Evolutionary conservation across 1,284 basidiomycete species (phyloP), one percentile per base, ranked within the genome.

Genomic region (Papiliotrema fonsecae): DNA sequence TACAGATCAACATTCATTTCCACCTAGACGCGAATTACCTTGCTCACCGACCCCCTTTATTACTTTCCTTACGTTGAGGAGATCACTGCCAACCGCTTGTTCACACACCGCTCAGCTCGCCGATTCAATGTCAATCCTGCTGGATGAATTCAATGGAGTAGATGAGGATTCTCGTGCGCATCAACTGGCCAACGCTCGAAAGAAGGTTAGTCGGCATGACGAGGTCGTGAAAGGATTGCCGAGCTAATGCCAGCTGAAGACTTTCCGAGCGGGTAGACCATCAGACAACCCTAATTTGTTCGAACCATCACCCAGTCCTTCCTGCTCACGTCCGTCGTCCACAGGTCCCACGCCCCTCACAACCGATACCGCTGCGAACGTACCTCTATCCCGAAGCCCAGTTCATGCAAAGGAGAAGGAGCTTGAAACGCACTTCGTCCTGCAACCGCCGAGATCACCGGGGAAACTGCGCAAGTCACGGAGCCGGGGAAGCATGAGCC

Each of bases 211-310:
- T 50, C 31, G 4, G 11, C 39, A 4, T 18, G 27, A 21, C 27
- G n/a, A 21, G 26, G 10, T 7, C 27, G 34, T 4, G 22, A 4
- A 18, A 3, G 21, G 39, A 47, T 22, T 5, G 28, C 7, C 16
- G 16, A 22, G 16, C 19, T 13, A 21, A 16, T 37, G 34, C 9
- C 55, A 70, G 68, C 57, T 71, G 19, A 62, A 65, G 40, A 59
- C 58, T 27, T 71, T 66, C 45, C 64, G 69, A 21, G 67, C 67
- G 13, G 58, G 61, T 7, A 57, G 64, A 13, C 58, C 62, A 2
- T 58, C 60, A 39, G 45, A 36, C 34, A 26, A 41, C 35, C 13
- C 30, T 28, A 13, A n/a, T 18, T 28, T 22, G 4, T 35, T 40
- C 19, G 11, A 28, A 40, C 16, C 54, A 36, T 50, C 48, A 11